Percentiles rank a stretch among this genome's conserved stretches.
phyloP scores from a whole-genome alignment of 2,329 filamentous ascomycete species.

The Huntiella abstrusa region DNA sequence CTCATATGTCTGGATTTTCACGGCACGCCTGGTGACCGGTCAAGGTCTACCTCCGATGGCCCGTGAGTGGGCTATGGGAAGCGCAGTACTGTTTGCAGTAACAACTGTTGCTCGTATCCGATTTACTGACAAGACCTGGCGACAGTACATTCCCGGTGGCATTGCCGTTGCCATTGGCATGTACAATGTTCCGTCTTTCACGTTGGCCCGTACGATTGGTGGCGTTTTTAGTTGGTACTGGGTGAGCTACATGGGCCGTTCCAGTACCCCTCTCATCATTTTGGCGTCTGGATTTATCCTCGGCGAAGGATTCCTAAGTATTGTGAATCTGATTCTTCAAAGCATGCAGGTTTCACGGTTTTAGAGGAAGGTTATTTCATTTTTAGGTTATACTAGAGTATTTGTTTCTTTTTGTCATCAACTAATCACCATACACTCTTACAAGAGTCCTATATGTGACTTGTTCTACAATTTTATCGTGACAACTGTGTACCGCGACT shows the following conservation, averaged over 20 bases:
- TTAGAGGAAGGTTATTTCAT: slow-evolving; percentile 24
- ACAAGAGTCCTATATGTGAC: neutral
- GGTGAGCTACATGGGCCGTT: slow-evolving; percentile 32
- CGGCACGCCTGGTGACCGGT: slow-evolving; percentile 78
- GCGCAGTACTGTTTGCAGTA: slow-evolving; percentile 53
- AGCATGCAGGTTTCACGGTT: slow-evolving; percentile 45
- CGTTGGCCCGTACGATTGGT: slow-evolving; percentile 67
- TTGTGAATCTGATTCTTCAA: slow-evolving; percentile 71
- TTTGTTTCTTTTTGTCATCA: neutral
- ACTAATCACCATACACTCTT: neutral
- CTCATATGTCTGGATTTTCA: slow-evolving; percentile 94
- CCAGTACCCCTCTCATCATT: slow-evolving; percentile 68
- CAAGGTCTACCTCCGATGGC: slow-evolving; percentile 74
- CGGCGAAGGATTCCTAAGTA: slow-evolving; percentile 80
- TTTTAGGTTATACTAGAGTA: slow-evolving; percentile 23
- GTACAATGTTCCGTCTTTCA: slow-evolving; percentile 96
- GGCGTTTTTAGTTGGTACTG: slow-evolving; percentile 63
- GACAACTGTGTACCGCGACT: neutral
- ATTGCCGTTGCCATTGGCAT: slow-evolving; percentile 96
- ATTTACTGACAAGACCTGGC: slow-evolving; percentile 40
- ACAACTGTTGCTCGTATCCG: slow-evolving; percentile 54
- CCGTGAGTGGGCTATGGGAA: slow-evolving; percentile 55
- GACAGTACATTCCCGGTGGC: slow-evolving; percentile 65
- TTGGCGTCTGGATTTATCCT: slow-evolving; percentile 78
- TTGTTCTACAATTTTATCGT: neutral